Evolutionary conservation across 1,139 yeast species (phyloP), one percentile per base, ranked within the genome.

Genomic region (Hyphopichia buzzinii): DNA sequence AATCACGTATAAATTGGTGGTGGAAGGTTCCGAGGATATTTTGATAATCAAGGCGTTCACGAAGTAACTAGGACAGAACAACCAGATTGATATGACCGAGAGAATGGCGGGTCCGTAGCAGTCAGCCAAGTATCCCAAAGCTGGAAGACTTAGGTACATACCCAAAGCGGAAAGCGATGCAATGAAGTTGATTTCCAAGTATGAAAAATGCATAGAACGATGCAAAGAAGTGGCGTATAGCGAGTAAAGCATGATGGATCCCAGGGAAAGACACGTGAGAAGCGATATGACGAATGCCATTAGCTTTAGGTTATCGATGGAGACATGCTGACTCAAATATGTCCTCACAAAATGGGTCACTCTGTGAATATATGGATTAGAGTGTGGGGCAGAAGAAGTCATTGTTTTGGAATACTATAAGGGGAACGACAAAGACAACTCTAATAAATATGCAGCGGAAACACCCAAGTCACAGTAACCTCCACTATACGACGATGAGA

Each of bases 121-220:
- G 57, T 92, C 97, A 1, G 95, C 90, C 33, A 86, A 60, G 47
- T 84, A 79, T 0, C 98, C 98, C 32, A 90, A 62, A 0, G 83
- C 55, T 0, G 97, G 97, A 4, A 90, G 77, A 13, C 94, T 83
- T 37, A 89, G 60, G 57, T 92, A 92, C 79, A 87, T 81, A 2
- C 97, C 97, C 36, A 85, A 61, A 22, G 86, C 84, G 29, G 86
- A 81, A 16, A 79, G 67, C 27, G 90, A 83, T 5, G 95, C 85
- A 13, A 92, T 79, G 41, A 79, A 61, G 62, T 92, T 92, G 52
- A 88, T 80, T 48, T 87, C 78, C 38, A 86, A 66, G 46, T 86
- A 86, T 1, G 81, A 60, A 50, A 84, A 81, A 4, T 79, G 76
- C 36, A 84, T 64, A 13, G 65, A 56, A 13, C 65, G 58, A 45